phyloP scores from a whole-genome alignment of 2,329 filamentous ascomycete genomes.

The Colletotrichum melonis region DNA sequence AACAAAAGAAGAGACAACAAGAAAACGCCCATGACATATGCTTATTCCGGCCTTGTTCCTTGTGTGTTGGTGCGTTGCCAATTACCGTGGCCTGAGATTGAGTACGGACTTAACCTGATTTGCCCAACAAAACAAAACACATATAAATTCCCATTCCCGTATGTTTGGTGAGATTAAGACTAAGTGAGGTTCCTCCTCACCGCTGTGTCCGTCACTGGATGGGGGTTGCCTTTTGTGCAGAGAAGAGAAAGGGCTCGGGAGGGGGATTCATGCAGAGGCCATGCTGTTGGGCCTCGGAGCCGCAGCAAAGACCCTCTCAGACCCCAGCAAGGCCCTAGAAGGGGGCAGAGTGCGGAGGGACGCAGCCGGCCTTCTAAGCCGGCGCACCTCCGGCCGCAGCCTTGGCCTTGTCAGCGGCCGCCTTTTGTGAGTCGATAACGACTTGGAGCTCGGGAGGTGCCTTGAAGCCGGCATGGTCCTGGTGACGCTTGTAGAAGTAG shows the following conservation, averaged over 20 bases:
- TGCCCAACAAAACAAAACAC: background rate
- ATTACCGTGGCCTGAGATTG: background rate
- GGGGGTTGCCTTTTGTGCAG: constrained; percentile 15
- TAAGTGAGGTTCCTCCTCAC: background rate
- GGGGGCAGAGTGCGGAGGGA: constrained; percentile 17
- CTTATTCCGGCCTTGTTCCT: constrained; percentile 29
- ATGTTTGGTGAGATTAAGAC: constrained; percentile 1
- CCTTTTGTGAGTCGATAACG: constrained; percentile 67
- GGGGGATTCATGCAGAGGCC: background rate
- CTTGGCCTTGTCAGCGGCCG: constrained; percentile 52
- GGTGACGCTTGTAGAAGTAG: constrained; percentile 91
- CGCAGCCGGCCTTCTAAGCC: constrained; percentile 18
- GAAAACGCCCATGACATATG: constrained; percentile 33
- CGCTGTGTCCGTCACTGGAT: background rate
- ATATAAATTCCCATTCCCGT: constrained; percentile 13
- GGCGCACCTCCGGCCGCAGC: constrained; percentile 34
- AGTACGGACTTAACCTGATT: background rate
- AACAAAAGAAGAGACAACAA: background rate
- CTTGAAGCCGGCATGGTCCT: constrained; percentile 86
- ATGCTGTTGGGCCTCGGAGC: background rate
- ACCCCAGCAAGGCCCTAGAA: background rate
- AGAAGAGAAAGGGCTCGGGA: constrained; percentile 4
- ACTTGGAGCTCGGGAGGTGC: constrained; percentile 69
- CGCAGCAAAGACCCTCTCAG: background rate
- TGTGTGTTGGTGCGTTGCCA: constrained; percentile 3